Percentiles rank a stretch among this genome's conserved stretches.
Evolutionary conservation across 2,329 filamentous ascomycete species (phyloP).

Genomic region (Ascochyta fabae): DNA sequence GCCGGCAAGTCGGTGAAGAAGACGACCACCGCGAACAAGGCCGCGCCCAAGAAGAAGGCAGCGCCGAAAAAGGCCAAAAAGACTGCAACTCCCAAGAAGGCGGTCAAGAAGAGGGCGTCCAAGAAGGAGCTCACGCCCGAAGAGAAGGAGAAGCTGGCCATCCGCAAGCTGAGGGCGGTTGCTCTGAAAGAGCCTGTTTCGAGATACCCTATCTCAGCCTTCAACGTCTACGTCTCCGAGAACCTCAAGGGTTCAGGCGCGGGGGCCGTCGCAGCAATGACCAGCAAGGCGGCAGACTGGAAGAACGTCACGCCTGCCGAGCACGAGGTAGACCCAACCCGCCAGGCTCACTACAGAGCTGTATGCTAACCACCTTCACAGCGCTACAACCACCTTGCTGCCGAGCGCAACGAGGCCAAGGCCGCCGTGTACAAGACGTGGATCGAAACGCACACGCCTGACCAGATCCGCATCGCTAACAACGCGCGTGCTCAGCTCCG

Average conservation of each 20-base stretch:
- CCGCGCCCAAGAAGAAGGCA: constrained; percentile 28
- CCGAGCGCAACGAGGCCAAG: constrained; percentile 54
- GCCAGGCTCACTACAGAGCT: not conserved
- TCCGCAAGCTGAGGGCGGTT: constrained; percentile 45
- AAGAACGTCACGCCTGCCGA: constrained; percentile 44
- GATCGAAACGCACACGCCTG: constrained; percentile 61
- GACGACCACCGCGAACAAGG: constrained; percentile 26
- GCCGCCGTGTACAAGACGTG: constrained; percentile 58
- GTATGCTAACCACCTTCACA: constrained; percentile 37
- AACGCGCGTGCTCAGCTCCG: constrained; percentile 56
- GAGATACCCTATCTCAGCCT: constrained; percentile 19
- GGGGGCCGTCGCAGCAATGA: not conserved
- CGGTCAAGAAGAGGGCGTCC: constrained; percentile 23
- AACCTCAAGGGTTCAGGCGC: not conserved
- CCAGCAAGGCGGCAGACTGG: constrained; percentile 19
- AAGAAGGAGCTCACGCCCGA: constrained; percentile 38
- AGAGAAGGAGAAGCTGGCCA: constrained; percentile 35
- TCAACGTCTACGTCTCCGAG: constrained; percentile 38
- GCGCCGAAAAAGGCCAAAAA: constrained; percentile 37
- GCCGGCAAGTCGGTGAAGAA: constrained; percentile 28
- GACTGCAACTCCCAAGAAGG: constrained; percentile 35
- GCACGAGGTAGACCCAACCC: constrained; percentile 37
- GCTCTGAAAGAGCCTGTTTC: constrained; percentile 47
- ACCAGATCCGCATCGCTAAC: constrained; percentile 67
- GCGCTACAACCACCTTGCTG: constrained; percentile 61